A percentile compares a stretch with the other conserved stretches of the same genome.
These are phyloP conservation scores for Fraxinus floribunda DNA, from an alignment of 305 asterid genomes.

Conservation along the genomic window DNA sequence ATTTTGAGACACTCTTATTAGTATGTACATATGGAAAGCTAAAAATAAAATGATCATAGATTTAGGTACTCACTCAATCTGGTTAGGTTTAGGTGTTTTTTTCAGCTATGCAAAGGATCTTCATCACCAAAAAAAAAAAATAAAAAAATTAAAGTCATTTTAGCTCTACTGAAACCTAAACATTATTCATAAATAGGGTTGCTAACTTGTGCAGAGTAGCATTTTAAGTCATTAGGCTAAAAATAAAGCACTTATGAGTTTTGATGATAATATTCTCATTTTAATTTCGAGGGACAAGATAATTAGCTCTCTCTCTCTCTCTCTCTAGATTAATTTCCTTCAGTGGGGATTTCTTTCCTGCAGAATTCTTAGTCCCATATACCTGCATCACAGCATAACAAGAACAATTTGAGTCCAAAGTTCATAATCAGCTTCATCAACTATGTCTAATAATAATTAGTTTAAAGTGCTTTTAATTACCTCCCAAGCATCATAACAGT, in stretches of 20 bases:
- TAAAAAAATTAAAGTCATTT: background rate
- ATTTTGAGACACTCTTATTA: background rate
- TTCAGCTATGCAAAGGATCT: too few relatives aligned
- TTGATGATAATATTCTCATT: background rate
- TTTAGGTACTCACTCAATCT: too few relatives aligned
- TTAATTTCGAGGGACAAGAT: background rate
- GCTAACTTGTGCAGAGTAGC: background rate
- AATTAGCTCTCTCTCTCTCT: background rate
- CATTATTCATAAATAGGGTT: background rate
- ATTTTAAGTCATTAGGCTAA: background rate
- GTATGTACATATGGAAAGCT: too few relatives aligned
- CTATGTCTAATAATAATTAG: background rate
- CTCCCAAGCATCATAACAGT: conserved; percentile 89
- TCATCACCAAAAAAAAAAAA: too few relatives aligned
- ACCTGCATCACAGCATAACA: conserved; percentile 18
- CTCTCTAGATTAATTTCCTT: background rate
- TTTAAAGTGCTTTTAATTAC: conserved; percentile 24
- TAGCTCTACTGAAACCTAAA: background rate
- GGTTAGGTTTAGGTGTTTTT: too few relatives aligned
- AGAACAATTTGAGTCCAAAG: background rate
- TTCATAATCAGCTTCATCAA: background rate
- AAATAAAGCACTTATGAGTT: background rate
- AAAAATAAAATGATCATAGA: too few relatives aligned
- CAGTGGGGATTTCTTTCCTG: conserved; percentile 19
- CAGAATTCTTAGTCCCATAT: conserved; percentile 50